A percentile compares a stretch with the other conserved stretches of the same genome.
Evolutionary conservation across 1,284 basidiomycete genomes (phyloP).

Genomic region (Taiwanofungus camphoratus): DNA sequence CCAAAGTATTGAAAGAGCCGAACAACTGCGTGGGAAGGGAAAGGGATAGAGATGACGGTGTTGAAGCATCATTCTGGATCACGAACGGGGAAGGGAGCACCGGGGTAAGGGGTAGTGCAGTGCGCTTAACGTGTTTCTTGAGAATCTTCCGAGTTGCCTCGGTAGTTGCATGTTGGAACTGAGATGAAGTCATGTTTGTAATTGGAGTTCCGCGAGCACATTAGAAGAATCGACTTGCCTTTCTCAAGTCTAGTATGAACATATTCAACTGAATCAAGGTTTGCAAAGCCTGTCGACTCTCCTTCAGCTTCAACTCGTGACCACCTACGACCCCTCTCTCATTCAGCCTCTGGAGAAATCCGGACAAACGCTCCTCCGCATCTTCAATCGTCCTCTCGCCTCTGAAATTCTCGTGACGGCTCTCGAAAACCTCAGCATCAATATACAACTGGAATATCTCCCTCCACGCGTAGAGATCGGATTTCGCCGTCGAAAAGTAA

Average conservation of each 20-base stretch:
- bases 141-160: conserved; percentile 89
- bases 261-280: conserved; percentile 80
- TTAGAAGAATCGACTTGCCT: conserved; percentile 38
- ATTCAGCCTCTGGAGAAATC: conserved; percentile 68
- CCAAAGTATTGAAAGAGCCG: conserved; percentile 9
- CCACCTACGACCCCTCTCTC: conserved; percentile 54
- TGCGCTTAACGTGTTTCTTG: conserved; percentile 93
- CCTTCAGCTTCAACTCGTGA: conserved; percentile 54
- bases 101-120: conserved; percentile 52
- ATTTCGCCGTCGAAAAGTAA: conserved; percentile 27
- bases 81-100: conserved; percentile 22
- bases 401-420: conserved; percentile 60
- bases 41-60: conserved; percentile 7
- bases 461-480: conserved; percentile 89
- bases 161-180: conserved; percentile 83
- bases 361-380: conserved; percentile 64
- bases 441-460: conserved; percentile 88
- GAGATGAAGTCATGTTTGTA: not conserved
- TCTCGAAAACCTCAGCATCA: conserved; percentile 86
- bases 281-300: conserved; percentile 65
- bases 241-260: conserved; percentile 81
- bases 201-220: not conserved
- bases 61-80: conserved; percentile 5
- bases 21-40: conserved; percentile 4
- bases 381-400: conserved; percentile 77